Conservation (phyloP, 2,329 filamentous ascomycete species). For the Aspergillus fumigatus region DNA sequence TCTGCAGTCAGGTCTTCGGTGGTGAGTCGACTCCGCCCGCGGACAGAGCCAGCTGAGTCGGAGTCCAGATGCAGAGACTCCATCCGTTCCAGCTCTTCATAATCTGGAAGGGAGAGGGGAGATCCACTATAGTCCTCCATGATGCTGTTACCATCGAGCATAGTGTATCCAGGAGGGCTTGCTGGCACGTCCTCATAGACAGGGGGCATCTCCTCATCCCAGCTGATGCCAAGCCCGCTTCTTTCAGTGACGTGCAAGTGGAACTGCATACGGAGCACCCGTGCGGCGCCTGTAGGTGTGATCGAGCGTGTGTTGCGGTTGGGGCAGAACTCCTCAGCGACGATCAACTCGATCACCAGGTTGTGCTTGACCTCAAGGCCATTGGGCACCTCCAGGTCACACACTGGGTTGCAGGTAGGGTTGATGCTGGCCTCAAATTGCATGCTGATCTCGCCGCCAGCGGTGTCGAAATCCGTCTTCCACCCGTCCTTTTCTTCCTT, state of each 20-base stretch:
- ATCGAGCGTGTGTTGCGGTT: conserved; percentile 67
- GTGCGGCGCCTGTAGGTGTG: conserved; percentile 82
- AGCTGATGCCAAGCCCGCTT: conserved; percentile 82
- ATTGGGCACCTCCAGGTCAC: conserved; percentile 69
- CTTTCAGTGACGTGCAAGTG: conserved; percentile 75
- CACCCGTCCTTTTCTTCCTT: conserved; percentile 82
- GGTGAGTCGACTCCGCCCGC: conserved; percentile 27
- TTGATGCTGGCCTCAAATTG: conserved; percentile 67
- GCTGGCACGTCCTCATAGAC: conserved; percentile 90
- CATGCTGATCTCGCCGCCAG: conserved; percentile 72
- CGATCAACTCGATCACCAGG: conserved; percentile 87
- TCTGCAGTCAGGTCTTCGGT: conserved; percentile 27
- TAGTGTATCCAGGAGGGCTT: conserved; percentile 69
- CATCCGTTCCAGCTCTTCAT: conserved; percentile 45
- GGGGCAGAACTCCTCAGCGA: conserved; percentile 78
- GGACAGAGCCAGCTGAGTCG: conserved; percentile 28
- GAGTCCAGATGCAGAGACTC: conserved; percentile 32
- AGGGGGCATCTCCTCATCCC: conserved; percentile 94
- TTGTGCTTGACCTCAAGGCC: conserved; percentile 78
- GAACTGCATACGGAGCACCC: conserved; percentile 91
- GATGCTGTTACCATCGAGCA: conserved; percentile 35
- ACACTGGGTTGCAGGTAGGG: conserved; percentile 62
- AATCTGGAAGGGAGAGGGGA: conserved; percentile 36
- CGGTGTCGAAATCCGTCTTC: conserved; percentile 72
- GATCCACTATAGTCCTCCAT: conserved; percentile 47